These are phyloP conservation scores for Claviceps pusilla DNA, from an alignment of 2,329 filamentous ascomycete genomes.

Conservation along the genomic window DNA sequence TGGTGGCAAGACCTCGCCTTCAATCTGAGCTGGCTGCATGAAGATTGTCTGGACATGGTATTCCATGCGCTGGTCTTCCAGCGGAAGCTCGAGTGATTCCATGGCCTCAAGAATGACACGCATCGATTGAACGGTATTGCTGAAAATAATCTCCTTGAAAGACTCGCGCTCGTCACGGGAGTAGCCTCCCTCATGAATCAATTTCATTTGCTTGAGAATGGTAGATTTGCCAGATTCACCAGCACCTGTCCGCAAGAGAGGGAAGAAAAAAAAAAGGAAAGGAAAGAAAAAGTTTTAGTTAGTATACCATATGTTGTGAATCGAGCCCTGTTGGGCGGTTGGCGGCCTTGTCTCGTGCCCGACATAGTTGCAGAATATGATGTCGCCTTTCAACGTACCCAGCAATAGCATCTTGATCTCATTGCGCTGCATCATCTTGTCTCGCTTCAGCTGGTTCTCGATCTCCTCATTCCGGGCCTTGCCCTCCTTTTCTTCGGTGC, in stretches of 20 bases:
- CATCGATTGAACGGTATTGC: conserved; percentile 56
- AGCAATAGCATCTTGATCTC: conserved; percentile 99
- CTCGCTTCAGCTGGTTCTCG: conserved; percentile 95
- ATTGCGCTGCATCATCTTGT: conserved; percentile 97
- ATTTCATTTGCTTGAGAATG: conserved; percentile 51
- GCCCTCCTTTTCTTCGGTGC: conserved; percentile 99
- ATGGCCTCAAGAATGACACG: conserved; percentile 54
- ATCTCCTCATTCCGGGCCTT: conserved; percentile 99
- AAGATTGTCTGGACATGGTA: conserved; percentile 98
- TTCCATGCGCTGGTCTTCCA: conserved; percentile 84
- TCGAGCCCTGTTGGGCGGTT: not conserved
- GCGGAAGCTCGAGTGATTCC: conserved; percentile 59
- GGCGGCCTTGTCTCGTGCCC: not conserved
- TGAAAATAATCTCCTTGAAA: conserved; percentile 58
- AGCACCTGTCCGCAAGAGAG: conserved; percentile 46
- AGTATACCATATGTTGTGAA: not conserved
- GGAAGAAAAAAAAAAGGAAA: not conserved
- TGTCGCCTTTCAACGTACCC: conserved; percentile 39
- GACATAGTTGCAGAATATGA: not conserved
- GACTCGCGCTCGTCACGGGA: conserved; percentile 70
- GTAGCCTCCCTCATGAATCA: conserved; percentile 97
- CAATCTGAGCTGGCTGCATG: conserved; percentile 94
- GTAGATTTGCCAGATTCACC: conserved; percentile 62
- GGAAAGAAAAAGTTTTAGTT: not conserved
- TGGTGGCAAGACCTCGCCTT: conserved; percentile 84